Evolutionary conservation across 768 basidiomycete species (phyloP).

Genomic region (Serendipita indica): DNA sequence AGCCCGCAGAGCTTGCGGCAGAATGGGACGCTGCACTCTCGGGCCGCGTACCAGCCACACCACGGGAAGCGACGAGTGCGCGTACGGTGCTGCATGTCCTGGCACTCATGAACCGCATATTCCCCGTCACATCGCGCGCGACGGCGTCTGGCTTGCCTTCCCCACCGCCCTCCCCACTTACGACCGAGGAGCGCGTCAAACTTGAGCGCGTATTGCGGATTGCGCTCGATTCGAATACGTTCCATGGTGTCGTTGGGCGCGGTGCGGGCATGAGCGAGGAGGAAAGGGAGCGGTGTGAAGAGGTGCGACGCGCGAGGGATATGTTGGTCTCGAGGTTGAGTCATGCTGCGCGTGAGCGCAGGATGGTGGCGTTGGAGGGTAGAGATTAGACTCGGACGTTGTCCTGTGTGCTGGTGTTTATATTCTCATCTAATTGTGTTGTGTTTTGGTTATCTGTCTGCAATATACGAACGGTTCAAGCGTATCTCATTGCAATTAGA

Average conservation of each 20-base stretch:
- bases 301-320: slow-evolving; percentile 2
- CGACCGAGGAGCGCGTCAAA: not conserved
- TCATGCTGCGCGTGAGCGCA: not conserved
- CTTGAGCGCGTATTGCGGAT: not conserved
- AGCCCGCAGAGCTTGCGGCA: not conserved
- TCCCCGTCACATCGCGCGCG: not conserved
- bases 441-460: no score
- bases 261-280: not conserved
- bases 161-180: slow-evolving; percentile 4
- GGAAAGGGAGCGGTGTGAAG: slow-evolving; percentile 1
- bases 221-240: not conserved
- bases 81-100: not conserved
- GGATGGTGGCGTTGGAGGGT: not conserved
- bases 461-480: no score
- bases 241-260: not conserved
- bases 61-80: not conserved
- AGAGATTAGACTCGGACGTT: no score
- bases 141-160: not conserved
- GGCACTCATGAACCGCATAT: slow-evolving; percentile 2
- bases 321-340: not conserved
- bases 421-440: no score
- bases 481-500: no score
- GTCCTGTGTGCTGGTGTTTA: no score
- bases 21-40: not conserved
- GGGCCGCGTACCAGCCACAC: not conserved